A percentile compares a stretch with the other conserved stretches of the same genome.
These are phyloP conservation scores for Saturnispora quitensis DNA, from an alignment of 805 yeast genomes.

Conservation along the genomic window DNA sequence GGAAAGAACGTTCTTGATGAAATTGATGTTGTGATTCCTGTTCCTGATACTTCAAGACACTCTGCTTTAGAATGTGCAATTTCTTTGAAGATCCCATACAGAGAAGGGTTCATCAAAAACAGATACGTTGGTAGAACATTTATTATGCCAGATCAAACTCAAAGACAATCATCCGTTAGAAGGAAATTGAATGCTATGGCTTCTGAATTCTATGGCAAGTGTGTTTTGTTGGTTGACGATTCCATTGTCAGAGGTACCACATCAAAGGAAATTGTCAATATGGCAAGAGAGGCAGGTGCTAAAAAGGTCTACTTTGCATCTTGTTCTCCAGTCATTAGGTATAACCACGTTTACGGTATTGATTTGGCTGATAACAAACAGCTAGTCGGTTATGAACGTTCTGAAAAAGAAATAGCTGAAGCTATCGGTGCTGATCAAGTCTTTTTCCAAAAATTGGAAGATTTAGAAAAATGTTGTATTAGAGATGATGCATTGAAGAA, in stretches of 20 bases:
- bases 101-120: constrained; percentile 96
- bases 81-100: constrained; percentile 66
- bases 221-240: constrained; percentile 89
- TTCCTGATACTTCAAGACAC: constrained; percentile 96
- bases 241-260: constrained; percentile 98
- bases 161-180: constrained; percentile 87
- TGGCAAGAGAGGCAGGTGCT: constrained; percentile 99
- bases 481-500: constrained; percentile 24
- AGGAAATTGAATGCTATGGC: constrained; percentile 95
- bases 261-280: constrained; percentile 87
- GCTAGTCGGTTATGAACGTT: constrained; percentile 75
- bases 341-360: constrained; percentile 93
- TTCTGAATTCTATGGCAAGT: constrained; percentile 76
- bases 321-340: constrained; percentile 96
- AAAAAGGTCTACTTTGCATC: constrained; percentile 91
- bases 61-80: constrained; percentile 91
- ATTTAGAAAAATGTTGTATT: constrained; percentile 71
- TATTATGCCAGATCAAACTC: constrained; percentile 96
- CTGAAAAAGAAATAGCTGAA: constrained; percentile 64
- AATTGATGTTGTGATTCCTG: constrained; percentile 94
- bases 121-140: constrained; percentile 96
- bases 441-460: constrained; percentile 78
- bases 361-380: constrained; percentile 95
- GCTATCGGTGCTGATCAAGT: constrained; percentile 87
- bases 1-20: constrained; percentile 39